Base-by-base conservation (phyloP, 139 green algal species). In the Helicosporidium sp. region DNA sequence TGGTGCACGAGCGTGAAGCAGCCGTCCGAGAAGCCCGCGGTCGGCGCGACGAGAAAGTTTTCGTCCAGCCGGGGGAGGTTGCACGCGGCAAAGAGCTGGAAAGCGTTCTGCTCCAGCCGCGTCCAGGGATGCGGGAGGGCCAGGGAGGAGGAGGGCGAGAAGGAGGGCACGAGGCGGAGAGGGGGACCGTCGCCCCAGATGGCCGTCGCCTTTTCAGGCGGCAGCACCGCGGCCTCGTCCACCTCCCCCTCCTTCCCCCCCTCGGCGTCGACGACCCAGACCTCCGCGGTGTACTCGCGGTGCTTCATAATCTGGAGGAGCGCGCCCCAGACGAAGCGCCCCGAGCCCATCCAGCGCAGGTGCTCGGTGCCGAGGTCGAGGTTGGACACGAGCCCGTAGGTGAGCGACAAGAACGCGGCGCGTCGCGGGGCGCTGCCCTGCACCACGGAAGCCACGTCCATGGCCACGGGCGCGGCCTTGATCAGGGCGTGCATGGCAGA, bases 351-450 rank as follows among this genome's bases (percentile, higher is more conserved):
- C 71, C 71, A 87, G 56, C 79, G 66, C n/a, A 85, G 48, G 36
- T 72, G 48, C 20, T 89, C 69, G 3, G 79, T 89, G 40, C 71
- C 71, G 12, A 84, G 68, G 51, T 89, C 79, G 18, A 89, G 54
- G 49, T 82, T 85, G 36, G 65, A 47, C 26, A 87, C 69, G 8
- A 77, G 26, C 39, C 79, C 79, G 56, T 74, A 89, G 24, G 60
- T 71, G 15, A 78, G 27, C 1, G 61, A 72, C 16, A 89, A 64
- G 39, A 85, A 73, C 34, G 59, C 60, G 55, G 63, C 81, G 53
- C 44, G 66, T 23, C 77, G 47, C 18, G 26, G 40, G 13, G 19
- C 37, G 12, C 63, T 52, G 15, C 69, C 62, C 53, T 84, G 70
- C 42, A 86, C 48, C 37, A 89, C 61, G 18, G 43, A 67, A 7